Evolutionary conservation across 768 basidiomycete genomes (phyloP).

Genomic region (Phylloporus sp.): DNA sequence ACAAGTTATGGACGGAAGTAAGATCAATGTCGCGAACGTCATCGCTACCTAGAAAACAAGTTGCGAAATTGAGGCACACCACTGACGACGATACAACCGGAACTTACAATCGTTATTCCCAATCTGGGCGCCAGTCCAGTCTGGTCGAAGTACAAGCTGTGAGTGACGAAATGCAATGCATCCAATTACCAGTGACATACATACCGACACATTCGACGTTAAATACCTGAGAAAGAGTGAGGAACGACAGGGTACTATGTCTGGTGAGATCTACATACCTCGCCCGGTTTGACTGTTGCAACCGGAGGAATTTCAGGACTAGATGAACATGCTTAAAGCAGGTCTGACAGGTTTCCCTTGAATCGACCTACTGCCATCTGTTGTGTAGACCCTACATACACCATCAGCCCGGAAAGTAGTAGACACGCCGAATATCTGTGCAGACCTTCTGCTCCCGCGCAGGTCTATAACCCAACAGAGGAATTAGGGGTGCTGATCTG

Average conservation of each 20-base stretch:
- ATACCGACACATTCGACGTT: constrained; percentile 67
- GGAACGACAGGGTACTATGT: neutral
- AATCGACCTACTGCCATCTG: constrained; percentile 61
- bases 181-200: constrained; percentile 30
- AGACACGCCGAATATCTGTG: neutral
- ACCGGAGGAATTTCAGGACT: constrained; percentile 64
- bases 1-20: constrained; percentile 66
- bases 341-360: neutral
- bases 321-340: neutral
- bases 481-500: neutral
- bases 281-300: constrained; percentile 57
- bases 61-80: neutral
- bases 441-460: constrained; percentile 54
- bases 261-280: constrained; percentile 31
- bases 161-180: neutral
- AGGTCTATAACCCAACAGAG: constrained; percentile 28
- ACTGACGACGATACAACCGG: neutral
- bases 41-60: constrained; percentile 45
- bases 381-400: constrained; percentile 54
- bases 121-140: constrained; percentile 78
- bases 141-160: constrained; percentile 29
- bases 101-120: constrained; percentile 66
- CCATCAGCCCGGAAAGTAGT: neutral
- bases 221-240: constrained; percentile 44
- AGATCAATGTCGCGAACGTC: constrained; percentile 64